Evolutionary conservation across 2,329 filamentous ascomycete genomes (phyloP).

Genomic region (Fusarium udum): DNA sequence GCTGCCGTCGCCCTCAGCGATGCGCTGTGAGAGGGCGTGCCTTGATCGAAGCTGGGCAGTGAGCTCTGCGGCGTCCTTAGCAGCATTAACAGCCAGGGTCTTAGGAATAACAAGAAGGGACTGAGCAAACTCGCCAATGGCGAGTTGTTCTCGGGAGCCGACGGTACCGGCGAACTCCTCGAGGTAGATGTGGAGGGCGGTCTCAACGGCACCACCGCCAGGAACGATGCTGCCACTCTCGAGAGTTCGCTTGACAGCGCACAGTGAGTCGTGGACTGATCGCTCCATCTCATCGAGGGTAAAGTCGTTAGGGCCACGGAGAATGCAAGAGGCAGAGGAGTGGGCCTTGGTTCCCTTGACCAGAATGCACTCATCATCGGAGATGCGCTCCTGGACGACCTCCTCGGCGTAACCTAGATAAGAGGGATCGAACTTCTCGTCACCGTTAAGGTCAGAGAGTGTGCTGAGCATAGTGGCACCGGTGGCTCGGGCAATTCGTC

Average conservation of each 20-base stretch:
- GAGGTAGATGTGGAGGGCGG: conserved; percentile 98
- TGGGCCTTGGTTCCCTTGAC: conserved; percentile 95
- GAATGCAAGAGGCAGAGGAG: conserved; percentile 93
- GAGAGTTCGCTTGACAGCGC: conserved; percentile 94
- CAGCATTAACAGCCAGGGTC: conserved; percentile 95
- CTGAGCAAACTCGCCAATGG: conserved; percentile 97
- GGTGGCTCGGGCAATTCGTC: conserved; percentile 94
- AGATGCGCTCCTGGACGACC: conserved; percentile 97
- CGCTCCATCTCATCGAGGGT: conserved; percentile 99
- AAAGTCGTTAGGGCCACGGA: conserved; percentile 95
- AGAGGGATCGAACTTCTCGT: conserved; percentile 93
- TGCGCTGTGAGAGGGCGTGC: conserved; percentile 93
- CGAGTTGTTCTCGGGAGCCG: conserved; percentile 94
- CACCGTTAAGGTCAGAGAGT: conserved; percentile 94
- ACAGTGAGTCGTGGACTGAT: conserved; percentile 95
- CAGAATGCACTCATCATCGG: conserved; percentile 97
- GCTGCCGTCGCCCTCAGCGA: conserved; percentile 82
- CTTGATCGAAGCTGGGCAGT: conserved; percentile 94
- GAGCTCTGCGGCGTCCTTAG: conserved; percentile 94
- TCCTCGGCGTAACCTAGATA: conserved; percentile 93
- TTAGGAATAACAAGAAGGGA: conserved; percentile 94
- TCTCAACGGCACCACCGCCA: conserved; percentile 95
- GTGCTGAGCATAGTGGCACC: conserved; percentile 93
- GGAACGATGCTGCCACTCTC: conserved; percentile 98
- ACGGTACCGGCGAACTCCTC: conserved; percentile 99